Conservation (phyloP, 352 stramenopile species). For the Poterioochromonas sp. region DNA sequence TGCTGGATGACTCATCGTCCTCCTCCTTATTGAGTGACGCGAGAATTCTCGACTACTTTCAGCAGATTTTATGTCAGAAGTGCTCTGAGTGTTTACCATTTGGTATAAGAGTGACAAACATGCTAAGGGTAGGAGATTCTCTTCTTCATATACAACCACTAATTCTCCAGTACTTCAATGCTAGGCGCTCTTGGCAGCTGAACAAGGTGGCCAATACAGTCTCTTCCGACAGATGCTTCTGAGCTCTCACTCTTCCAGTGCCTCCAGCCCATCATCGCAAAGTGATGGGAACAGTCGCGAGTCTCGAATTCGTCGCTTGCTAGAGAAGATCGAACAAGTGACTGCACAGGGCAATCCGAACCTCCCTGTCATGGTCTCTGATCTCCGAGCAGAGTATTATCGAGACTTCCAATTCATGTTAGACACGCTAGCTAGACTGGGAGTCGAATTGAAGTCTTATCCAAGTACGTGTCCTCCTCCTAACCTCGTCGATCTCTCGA, state of each 20-base stretch:
- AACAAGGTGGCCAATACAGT: too few relatives aligned
- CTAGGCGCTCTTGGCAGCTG: too few relatives aligned
- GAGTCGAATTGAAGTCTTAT: constrained; percentile 5
- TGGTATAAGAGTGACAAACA: background rate
- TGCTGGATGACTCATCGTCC: background rate
- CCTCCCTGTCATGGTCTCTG: background rate
- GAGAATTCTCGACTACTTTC: background rate
- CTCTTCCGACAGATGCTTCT: background rate
- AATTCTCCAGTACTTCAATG: background rate
- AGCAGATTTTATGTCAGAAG: background rate
- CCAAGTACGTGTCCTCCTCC: background rate
- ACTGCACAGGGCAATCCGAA: background rate
- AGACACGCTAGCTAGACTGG: background rate
- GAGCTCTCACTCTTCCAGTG: background rate
- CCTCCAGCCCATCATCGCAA: background rate
- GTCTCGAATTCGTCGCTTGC: background rate
- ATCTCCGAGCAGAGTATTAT: background rate
- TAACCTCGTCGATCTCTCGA: background rate
- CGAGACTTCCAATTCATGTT: background rate
- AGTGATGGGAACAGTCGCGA: background rate
- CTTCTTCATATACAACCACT: background rate
- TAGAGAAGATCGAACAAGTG: background rate
- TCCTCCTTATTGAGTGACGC: background rate
- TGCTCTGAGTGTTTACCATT: constrained; percentile 9
- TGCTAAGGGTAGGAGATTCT: background rate